Conservation (phyloP, 768 basidiomycete species). For the Tylopilus rubrobrunneus region DNA sequence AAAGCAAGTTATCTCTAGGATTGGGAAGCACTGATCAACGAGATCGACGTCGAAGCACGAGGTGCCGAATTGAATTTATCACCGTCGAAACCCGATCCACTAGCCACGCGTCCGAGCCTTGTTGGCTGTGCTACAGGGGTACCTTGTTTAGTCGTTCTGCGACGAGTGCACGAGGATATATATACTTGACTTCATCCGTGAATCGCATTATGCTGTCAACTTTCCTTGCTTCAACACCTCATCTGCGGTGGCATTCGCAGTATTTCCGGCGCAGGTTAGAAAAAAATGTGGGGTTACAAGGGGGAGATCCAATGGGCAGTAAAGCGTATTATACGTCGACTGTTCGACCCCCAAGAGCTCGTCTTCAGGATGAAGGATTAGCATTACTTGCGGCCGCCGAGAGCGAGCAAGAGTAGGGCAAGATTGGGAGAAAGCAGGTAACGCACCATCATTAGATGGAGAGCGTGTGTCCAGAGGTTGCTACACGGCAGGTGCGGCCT, state of each 20-base stretch:
- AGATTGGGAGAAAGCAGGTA: no score
- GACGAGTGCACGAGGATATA: constrained; percentile 9
- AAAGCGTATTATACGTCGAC: not conserved
- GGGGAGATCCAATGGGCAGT: not conserved
- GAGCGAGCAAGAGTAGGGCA: no score
- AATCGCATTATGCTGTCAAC: not conserved
- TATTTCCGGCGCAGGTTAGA: not conserved
- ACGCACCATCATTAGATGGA: no score
- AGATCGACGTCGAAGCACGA: constrained; percentile 25
- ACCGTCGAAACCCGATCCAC: constrained; percentile 14
- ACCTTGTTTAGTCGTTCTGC: constrained; percentile 16
- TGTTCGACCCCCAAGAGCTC: not conserved
- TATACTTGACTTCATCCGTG: constrained; percentile 9
- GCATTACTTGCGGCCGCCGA: no score
- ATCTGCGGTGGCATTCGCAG: not conserved
- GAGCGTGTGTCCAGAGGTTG: no score
- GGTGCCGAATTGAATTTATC: constrained; percentile 12
- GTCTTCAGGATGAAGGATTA: no score
- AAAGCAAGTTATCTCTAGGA: constrained; percentile 20
- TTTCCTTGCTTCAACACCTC: constrained; percentile 12
- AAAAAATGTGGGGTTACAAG: no score
- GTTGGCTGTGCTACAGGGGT: constrained; percentile 20
- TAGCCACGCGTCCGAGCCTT: constrained; percentile 19
- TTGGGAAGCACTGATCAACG: constrained; percentile 12
- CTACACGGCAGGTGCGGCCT: no score